phyloP scores from a whole-genome alignment of 495 filamentous ascomycete species.

The Aspergillus sclerotioniger region DNA sequence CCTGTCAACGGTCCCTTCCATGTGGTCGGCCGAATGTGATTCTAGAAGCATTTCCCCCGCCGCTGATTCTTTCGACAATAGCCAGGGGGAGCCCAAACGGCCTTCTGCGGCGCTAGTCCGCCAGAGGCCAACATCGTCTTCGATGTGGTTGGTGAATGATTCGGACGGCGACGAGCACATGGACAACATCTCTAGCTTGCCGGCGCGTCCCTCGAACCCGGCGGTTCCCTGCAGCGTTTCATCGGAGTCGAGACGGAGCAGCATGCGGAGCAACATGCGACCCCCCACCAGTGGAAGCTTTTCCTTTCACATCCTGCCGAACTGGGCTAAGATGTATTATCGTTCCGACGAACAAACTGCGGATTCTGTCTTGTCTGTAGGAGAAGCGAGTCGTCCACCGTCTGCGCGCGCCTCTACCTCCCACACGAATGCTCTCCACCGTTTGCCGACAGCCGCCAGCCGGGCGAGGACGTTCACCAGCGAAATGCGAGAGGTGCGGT shows the following conservation, averaged over 20 bases:
- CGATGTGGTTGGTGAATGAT: constrained; percentile 48
- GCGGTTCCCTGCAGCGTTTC: constrained; percentile 34
- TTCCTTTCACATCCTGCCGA: constrained; percentile 51
- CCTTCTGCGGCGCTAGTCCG: constrained; percentile 26
- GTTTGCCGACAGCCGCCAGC: constrained; percentile 28
- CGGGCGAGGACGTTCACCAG: constrained; percentile 20
- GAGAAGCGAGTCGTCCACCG: constrained; percentile 33
- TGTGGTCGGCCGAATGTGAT: constrained; percentile 50
- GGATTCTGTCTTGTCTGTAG: constrained; percentile 33
- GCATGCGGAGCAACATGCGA: constrained; percentile 34
- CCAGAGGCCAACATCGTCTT: constrained; percentile 38
- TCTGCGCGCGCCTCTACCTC: constrained; percentile 29
- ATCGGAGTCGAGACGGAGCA: constrained; percentile 38
- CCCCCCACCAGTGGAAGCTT: constrained; percentile 49
- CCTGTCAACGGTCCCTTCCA: constrained; percentile 70
- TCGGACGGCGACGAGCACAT: constrained; percentile 35
- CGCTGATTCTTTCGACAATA: constrained; percentile 18
- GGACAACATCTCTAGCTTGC: constrained; percentile 44
- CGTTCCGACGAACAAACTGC: constrained; percentile 31
- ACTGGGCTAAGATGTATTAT: constrained; percentile 51
- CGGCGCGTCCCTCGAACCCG: constrained; percentile 33
- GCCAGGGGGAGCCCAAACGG: constrained; percentile 22
- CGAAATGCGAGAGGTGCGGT: constrained; percentile 17
- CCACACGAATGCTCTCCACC: constrained; percentile 32
- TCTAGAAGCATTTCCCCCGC: constrained; percentile 27